These are phyloP conservation scores for Aphanocladium album DNA, from an alignment of 2,329 filamentous ascomycete species.

Conservation along the genomic window DNA sequence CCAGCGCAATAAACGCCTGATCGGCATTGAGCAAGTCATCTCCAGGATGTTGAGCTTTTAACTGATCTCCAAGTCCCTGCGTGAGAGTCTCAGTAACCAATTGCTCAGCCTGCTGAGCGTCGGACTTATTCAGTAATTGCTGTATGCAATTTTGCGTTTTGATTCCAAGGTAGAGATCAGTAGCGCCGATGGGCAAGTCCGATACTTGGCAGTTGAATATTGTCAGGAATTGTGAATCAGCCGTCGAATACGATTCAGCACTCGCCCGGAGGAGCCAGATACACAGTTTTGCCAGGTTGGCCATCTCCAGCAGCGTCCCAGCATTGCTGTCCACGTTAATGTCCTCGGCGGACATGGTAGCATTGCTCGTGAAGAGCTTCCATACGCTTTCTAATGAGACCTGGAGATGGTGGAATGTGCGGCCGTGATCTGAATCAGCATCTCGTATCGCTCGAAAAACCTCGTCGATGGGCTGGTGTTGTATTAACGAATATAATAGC, in stretches of 20 bases:
- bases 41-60: slow-evolving; percentile 30
- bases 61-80: slow-evolving; percentile 47
- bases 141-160: slow-evolving; percentile 50
- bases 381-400: slow-evolving; percentile 29
- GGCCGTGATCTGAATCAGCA: slow-evolving; percentile 28
- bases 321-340: slow-evolving; percentile 30
- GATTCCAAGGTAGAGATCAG: slow-evolving; percentile 41
- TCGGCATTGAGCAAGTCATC: slow-evolving; percentile 31
- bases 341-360: slow-evolving; percentile 30
- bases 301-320: slow-evolving; percentile 37
- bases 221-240: slow-evolving; percentile 41
- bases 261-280: slow-evolving; percentile 34
- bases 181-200: slow-evolving; percentile 36
- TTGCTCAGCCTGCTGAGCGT: slow-evolving; percentile 46
- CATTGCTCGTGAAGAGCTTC: slow-evolving; percentile 28
- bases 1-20: slow-evolving; percentile 28
- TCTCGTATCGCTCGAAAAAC: slow-evolving; percentile 29
- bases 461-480: slow-evolving; percentile 33
- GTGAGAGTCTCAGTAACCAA: slow-evolving; percentile 52
- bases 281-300: slow-evolving; percentile 45
- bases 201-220: slow-evolving; percentile 42
- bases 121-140: slow-evolving; percentile 44
- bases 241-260: slow-evolving; percentile 34
- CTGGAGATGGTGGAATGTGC: slow-evolving; percentile 27
- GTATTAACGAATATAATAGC: slow-evolving; percentile 22